Evolutionary conservation across 495 filamentous ascomycete species (phyloP).

Genomic region (Neurospora tetraspora): DNA sequence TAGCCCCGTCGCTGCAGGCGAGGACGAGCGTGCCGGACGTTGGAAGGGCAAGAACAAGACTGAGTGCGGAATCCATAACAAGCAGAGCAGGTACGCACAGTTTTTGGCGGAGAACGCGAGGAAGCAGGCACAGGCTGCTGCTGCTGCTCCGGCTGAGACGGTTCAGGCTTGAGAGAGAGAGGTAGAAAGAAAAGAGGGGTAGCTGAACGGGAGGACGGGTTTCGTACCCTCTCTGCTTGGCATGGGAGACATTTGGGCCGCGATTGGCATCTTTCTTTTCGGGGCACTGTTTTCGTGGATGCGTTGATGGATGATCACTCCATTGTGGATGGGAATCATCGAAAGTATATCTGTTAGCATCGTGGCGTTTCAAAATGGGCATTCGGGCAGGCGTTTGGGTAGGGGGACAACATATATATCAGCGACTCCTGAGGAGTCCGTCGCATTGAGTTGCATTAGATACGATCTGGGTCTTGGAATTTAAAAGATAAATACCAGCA

Average conservation of each 20-base stretch:
- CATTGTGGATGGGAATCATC: neutral
- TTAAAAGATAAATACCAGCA: neutral
- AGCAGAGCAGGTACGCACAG: constrained; percentile 80
- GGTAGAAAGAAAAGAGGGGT: neutral
- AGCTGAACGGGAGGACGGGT: neutral
- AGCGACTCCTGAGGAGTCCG: neutral
- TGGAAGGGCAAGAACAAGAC: constrained; percentile 95
- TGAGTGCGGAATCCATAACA: constrained; percentile 98
- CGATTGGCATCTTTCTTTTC: neutral
- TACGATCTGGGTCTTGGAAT: neutral
- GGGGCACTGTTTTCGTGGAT: neutral
- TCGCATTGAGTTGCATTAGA: neutral
- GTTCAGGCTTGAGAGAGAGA: neutral
- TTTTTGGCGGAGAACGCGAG: constrained; percentile 71
- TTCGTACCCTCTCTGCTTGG: neutral
- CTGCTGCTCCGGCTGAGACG: neutral
- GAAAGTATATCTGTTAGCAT: neutral
- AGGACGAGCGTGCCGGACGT: constrained; percentile 93
- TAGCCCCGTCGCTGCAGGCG: constrained; percentile 75
- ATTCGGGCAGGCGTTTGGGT: neutral
- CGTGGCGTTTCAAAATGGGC: neutral
- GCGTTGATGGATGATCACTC: neutral
- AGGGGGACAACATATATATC: neutral
- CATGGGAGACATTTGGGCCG: neutral
- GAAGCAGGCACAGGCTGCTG: constrained; percentile 22